Evolutionary conservation across 2,329 filamentous ascomycete genomes (phyloP), one percentile per base, ranked within the genome.

Genomic region (Nemania bipapillata): DNA sequence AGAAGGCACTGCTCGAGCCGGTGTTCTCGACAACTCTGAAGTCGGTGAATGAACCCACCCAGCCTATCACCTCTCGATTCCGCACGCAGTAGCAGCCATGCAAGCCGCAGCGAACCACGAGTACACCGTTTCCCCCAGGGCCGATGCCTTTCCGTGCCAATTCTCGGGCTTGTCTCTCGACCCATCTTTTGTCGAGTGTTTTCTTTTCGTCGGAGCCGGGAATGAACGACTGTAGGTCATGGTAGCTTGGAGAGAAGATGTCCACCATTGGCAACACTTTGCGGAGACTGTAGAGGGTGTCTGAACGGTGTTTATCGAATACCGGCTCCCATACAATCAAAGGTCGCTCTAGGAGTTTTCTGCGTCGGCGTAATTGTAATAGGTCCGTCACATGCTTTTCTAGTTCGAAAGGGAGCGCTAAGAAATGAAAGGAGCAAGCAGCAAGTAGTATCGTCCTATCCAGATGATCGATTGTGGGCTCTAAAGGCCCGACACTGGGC

Each of bases 91-190:
- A 66, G 37, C 37, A 50, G 15, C 66, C 66, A 37, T 49, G 9
- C 6, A 7, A 1, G 7, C 63, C 66, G n/a, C 62, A 66, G 17
- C 63, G 63, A n/a, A 69, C 47, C 37, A 66, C 22, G n/a, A 66
- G 8, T 5, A 59, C 0, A 3, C 66, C 63, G 3, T 42, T 7
- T 22, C 35, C 1, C 0, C 12, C 2, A 20, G 8, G 24, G 20
- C 66, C 63, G 24, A 63, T 58, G 12, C n/a, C 40, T 1, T 3
- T 3, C n/a, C 22, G 1, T 24, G 28, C 2, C 26, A 58, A 58
- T 8, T 0, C 2, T 3, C 8, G 1, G 5, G 45, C 35, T 9
- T 55, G 45, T 5, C 1, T 1, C 54, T 66, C 50, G 45, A 69
- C 40, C 26, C 1, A 3, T 15, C 9, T 7, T 26, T n/a, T 22